A percentile compares a stretch with the other conserved stretches of the same genome.
These are phyloP conservation scores for Lonicera japonica DNA, from an alignment of 129 eudicot genomes.

Conservation along the genomic window DNA sequence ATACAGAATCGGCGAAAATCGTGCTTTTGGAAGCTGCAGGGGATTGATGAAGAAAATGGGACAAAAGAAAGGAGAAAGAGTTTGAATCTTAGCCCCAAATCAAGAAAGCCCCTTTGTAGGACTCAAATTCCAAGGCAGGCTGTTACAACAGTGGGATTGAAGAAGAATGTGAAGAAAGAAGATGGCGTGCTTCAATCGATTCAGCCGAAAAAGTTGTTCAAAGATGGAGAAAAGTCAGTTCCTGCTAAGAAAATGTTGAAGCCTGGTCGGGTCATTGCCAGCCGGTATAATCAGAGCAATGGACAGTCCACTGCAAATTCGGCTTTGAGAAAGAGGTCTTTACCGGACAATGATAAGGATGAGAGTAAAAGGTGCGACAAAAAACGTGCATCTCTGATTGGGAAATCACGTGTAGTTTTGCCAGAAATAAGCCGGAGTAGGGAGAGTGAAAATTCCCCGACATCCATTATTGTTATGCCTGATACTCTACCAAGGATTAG, in stretches of 20 bases:
- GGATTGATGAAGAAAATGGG: constrained; percentile 75
- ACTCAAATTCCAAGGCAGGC: constrained; percentile 15
- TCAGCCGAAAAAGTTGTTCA: constrained; percentile 88
- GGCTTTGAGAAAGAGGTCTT: constrained; percentile 43
- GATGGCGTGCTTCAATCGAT: constrained; percentile 43
- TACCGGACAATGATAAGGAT: constrained; percentile 46
- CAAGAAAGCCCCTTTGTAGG: constrained; percentile 23
- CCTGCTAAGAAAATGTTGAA: constrained; percentile 57
- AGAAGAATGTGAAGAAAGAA: constrained; percentile 55
- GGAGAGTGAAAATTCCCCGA: constrained; percentile 27
- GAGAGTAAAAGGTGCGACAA: constrained; percentile 31
- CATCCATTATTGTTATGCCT: constrained; percentile 15
- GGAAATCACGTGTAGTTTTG: constrained; percentile 25
- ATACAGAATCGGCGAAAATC: constrained; percentile 61
- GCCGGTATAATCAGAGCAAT: constrained; percentile 58
- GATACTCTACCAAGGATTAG: constrained; percentile 44
- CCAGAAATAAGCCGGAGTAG: not conserved
- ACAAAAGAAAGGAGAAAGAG: constrained; percentile 42
- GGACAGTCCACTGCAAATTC: constrained; percentile 29
- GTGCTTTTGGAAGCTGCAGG: constrained; percentile 76
- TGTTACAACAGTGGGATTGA: constrained; percentile 55
- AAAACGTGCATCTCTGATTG: constrained; percentile 37
- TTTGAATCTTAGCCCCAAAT: constrained; percentile 38
- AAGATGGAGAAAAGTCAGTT: constrained; percentile 62
- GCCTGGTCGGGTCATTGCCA: constrained; percentile 73